A percentile compares a stretch with the other conserved stretches of the same genome.
Conservation (phyloP, 2,329 filamentous ascomycete genomes). For the Harringtonia aguacate region DNA sequence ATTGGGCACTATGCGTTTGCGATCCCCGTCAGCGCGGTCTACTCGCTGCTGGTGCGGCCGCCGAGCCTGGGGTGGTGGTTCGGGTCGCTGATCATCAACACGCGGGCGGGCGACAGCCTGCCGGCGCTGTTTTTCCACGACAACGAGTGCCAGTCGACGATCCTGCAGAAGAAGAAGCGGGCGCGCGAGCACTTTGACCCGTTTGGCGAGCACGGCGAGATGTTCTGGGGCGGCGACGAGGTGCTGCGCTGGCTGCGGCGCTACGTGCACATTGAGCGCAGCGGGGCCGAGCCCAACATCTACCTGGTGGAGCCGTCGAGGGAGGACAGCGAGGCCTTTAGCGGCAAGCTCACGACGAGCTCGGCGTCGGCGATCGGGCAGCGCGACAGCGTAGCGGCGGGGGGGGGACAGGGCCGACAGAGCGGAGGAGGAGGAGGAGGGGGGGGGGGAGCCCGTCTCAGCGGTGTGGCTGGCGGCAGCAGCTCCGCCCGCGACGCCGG, state of each 20-base stretch:
- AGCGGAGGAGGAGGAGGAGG: too few relatives aligned
- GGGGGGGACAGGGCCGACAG: constrained; percentile 25
- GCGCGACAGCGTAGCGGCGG: constrained; percentile 24
- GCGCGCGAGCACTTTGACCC: constrained; percentile 81
- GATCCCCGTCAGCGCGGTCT: constrained; percentile 80
- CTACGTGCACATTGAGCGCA: constrained; percentile 76
- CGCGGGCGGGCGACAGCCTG: constrained; percentile 80
- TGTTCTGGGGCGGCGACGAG: constrained; percentile 98
- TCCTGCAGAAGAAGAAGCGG: constrained; percentile 81
- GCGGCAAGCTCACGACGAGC: constrained; percentile 44
- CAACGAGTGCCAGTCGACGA: constrained; percentile 90
- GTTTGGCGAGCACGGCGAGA: constrained; percentile 70
- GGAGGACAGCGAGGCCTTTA: constrained; percentile 71
- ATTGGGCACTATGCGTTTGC: constrained; percentile 83
- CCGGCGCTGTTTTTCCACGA: constrained; percentile 97
- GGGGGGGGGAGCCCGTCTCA: too few relatives aligned
- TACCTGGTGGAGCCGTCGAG: constrained; percentile 81
- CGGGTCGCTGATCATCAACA: constrained; percentile 89
- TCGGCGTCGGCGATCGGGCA: constrained; percentile 31
- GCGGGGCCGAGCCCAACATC: constrained; percentile 76
- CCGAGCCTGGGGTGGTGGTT: constrained; percentile 98
- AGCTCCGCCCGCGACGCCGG: constrained; percentile 60
- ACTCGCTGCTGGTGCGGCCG: constrained; percentile 79
- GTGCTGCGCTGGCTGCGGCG: constrained; percentile 80
- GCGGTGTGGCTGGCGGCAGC: too few relatives aligned